Evolutionary conservation across 2,329 filamentous ascomycete species (phyloP), one percentile per base, ranked within the genome.

Genomic region (Colletotrichum sp.): DNA sequence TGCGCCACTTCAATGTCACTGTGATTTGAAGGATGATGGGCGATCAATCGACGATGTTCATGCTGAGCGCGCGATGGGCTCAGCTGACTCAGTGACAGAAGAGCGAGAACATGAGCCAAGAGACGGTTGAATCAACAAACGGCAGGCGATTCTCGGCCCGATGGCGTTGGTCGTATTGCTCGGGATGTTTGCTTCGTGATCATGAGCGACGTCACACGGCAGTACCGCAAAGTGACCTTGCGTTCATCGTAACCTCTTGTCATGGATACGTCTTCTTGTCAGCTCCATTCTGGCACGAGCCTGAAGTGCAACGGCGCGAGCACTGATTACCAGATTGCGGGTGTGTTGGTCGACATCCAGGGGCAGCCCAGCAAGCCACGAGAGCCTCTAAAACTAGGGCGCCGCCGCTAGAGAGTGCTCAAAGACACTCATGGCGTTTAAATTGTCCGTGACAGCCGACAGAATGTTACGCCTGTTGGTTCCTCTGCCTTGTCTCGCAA

Each of bases 261-360:
- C 72, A 55, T 55, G 68, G 72, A 24, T 71, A 32, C 30, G 60
- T 52, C 61, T 18, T 28, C 68, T 61, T 72, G 72, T 67, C 64
- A 75, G 34, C 21, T 34, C 39, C n/a, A 30, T 24, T 39, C 24
- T 69, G 66, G 24, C 43, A 30, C 30, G 30, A 24, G 52, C n/a
- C 26, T 39, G 16, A 16, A 24, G 9, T 13, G 52, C 57, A 48
- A 18, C 15, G 16, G 30, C 43, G 59, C 7, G 7, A n/a, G 24
- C 28, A 24, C 12, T n/a, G 61, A 30, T 48, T 5, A 52, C 36
- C 4, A 34, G 30, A 60, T 55, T 15, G 34, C 12, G 59, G 10
- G 15, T 32, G 15, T 32, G 28, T 55, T 67, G 32, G 72, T 57
- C 6, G 24, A 57, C 48, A 21, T 72, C 24, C 63, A 69, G 64